Evolutionary conservation across 345 rosid genomes (phyloP).

Genomic region (Jatropha curcas): DNA sequence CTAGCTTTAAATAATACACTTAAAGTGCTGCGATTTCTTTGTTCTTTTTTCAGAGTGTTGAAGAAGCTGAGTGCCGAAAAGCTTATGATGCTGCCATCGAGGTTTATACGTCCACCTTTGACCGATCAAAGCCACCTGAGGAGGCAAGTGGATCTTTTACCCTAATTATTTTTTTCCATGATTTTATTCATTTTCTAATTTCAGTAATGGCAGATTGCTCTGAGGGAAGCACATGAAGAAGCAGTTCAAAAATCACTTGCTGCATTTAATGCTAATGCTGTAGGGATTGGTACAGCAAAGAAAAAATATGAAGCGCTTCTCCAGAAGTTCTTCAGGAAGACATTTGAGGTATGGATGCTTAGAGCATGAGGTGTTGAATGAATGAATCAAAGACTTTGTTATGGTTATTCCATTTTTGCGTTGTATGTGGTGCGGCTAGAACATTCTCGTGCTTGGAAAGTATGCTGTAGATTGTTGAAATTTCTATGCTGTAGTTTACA

Average conservation of each 20-base stretch:
- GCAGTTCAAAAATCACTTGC: constrained; percentile 74
- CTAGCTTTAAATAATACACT: not conserved
- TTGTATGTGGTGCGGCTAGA: not conserved
- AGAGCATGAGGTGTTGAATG: not conserved
- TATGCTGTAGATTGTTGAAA: not conserved
- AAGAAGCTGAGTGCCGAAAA: constrained; percentile 93
- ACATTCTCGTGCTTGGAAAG: not conserved
- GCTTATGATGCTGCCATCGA: constrained; percentile 87
- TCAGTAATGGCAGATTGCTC: constrained; percentile 50
- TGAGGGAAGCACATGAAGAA: constrained; percentile 91
- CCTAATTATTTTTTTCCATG: constrained; percentile 15
- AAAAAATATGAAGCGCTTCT: constrained; percentile 87
- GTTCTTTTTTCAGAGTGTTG: constrained; percentile 69
- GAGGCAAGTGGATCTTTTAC: constrained; percentile 56
- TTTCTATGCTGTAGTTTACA: not conserved
- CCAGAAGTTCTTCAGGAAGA: constrained; percentile 75
- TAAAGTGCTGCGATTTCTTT: too few species aligned
- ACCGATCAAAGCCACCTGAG: constrained; percentile 74
- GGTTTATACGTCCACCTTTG: constrained; percentile 63
- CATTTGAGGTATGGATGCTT: constrained; percentile 64
- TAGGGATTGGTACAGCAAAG: constrained; percentile 74
- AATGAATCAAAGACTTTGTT: not conserved
- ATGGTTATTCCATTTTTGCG: not conserved
- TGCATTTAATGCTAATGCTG: constrained; percentile 70
- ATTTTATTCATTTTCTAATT: constrained; percentile 31